Evolutionary conservation across 495 filamentous ascomycete species (phyloP).

Genomic region (Oleoguttula mirabilis): DNA sequence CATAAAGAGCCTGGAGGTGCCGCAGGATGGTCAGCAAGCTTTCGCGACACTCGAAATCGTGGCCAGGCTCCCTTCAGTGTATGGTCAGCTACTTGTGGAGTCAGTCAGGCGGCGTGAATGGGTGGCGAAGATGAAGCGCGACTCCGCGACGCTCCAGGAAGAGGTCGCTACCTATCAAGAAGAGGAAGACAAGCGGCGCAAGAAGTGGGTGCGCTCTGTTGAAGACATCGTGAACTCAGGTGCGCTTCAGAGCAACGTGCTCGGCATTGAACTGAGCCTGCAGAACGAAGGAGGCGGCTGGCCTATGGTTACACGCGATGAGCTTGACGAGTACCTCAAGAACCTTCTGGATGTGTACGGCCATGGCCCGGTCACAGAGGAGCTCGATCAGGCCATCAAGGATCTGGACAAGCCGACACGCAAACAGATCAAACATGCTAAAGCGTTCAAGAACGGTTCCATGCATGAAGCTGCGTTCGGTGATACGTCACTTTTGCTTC

Average conservation of each 20-base stretch:
- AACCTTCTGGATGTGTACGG: constrained; percentile 44
- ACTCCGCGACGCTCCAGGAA: constrained; percentile 74
- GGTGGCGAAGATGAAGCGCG: constrained; percentile 73
- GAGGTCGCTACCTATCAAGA: constrained; percentile 84
- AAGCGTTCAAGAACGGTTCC: constrained; percentile 92
- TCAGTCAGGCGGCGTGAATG: constrained; percentile 78
- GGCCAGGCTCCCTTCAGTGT: constrained; percentile 70
- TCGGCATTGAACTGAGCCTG: constrained; percentile 75
- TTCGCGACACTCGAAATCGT: constrained; percentile 68
- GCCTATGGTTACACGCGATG: constrained; percentile 51
- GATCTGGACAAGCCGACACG: constrained; percentile 64
- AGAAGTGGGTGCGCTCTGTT: constrained; percentile 79
- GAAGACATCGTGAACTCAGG: constrained; percentile 43
- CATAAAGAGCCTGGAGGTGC: constrained; percentile 57
- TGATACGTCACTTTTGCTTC: constrained; percentile 64
- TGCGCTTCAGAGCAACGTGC: constrained; percentile 49
- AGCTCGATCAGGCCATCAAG: constrained; percentile 45
- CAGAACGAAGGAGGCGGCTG: constrained; percentile 67
- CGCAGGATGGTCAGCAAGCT: constrained; percentile 51
- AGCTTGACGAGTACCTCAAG: constrained; percentile 44
- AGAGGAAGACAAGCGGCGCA: constrained; percentile 76
- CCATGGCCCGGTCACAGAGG: constrained; percentile 51
- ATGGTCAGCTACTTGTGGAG: constrained; percentile 79
- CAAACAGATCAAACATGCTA: constrained; percentile 63
- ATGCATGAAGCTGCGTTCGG: constrained; percentile 74